phyloP scores from a whole-genome alignment of 2,329 filamentous ascomycete species.

The Septoria linicola region DNA sequence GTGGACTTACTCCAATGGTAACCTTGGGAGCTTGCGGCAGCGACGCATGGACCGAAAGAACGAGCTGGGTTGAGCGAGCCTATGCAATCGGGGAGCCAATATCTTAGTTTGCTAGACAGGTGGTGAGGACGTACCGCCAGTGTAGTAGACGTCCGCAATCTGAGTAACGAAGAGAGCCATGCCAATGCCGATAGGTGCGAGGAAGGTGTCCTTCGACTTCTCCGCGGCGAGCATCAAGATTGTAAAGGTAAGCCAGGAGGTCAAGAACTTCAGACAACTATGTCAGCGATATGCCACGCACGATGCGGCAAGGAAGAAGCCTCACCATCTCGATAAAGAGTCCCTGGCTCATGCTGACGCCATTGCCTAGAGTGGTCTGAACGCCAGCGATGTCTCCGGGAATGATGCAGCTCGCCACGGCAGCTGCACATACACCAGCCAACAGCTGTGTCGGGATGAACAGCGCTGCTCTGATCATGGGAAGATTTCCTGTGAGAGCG shows the following conservation, averaged over 20 bases:
- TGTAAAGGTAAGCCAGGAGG: slow-evolving; percentile 34
- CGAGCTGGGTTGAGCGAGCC: slow-evolving; percentile 38
- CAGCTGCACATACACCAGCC: slow-evolving; percentile 35
- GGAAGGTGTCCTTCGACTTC: slow-evolving; percentile 38
- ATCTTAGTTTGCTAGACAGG: no score
- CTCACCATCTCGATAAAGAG: slow-evolving; percentile 38
- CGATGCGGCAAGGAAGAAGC: no score
- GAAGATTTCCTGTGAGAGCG: slow-evolving; percentile 31
- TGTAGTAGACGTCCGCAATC: slow-evolving; percentile 34
- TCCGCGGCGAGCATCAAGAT: slow-evolving; percentile 40
- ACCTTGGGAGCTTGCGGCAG: slow-evolving; percentile 29
- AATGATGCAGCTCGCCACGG: slow-evolving; percentile 33
- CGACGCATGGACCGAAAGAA: slow-evolving; percentile 37
- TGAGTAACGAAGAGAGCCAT: slow-evolving; percentile 31
- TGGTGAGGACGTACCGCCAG: no score
- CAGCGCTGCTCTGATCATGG: slow-evolving; percentile 28
- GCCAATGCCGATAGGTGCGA: slow-evolving; percentile 32
- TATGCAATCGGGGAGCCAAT: no score
- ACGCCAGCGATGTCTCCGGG: slow-evolving; percentile 32
- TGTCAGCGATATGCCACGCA: no score
- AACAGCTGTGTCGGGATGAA: slow-evolving; percentile 36
- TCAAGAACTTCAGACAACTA: slow-evolving; percentile 30
- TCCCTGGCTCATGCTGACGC: slow-evolving; percentile 33
- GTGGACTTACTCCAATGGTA: slow-evolving; percentile 34
- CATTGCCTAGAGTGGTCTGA: slow-evolving; percentile 34